Evolutionary conservation across 2,329 filamentous ascomycete genomes (phyloP).

Genomic region (Xylaria sp.): DNA sequence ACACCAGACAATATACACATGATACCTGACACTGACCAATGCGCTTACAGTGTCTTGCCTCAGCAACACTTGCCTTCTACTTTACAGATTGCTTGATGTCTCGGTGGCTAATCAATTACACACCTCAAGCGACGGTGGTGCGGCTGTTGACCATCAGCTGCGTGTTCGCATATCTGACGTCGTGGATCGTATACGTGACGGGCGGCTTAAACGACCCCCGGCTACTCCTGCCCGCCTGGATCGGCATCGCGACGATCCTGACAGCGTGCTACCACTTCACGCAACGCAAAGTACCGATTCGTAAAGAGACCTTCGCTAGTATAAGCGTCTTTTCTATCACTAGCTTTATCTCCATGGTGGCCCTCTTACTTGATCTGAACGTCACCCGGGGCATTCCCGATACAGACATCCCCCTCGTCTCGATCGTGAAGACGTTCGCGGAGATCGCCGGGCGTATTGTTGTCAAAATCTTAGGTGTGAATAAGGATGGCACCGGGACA

Average conservation of each 20-base stretch:
- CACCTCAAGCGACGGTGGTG: conserved; percentile 78
- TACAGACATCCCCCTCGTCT: conserved; percentile 43
- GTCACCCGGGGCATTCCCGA: conserved; percentile 65
- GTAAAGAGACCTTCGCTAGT: conserved; percentile 79
- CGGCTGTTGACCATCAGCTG: conserved; percentile 77
- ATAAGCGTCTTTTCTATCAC: conserved; percentile 78
- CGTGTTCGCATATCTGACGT: conserved; percentile 76
- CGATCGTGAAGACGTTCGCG: conserved; percentile 30
- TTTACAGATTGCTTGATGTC: conserved; percentile 88
- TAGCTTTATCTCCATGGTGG: conserved; percentile 77
- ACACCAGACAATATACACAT: not conserved
- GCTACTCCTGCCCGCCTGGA: conserved; percentile 77
- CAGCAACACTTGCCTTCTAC: conserved; percentile 80
- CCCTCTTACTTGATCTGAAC: conserved; percentile 71
- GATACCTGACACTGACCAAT: not conserved
- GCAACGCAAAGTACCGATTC: conserved; percentile 79
- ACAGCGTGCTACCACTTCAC: conserved; percentile 78
- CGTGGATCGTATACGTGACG: conserved; percentile 71
- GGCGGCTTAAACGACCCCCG: conserved; percentile 74
- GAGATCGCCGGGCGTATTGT: conserved; percentile 32
- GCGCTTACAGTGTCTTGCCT: conserved; percentile 68
- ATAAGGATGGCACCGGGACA: conserved; percentile 25
- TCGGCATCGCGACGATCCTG: conserved; percentile 75
- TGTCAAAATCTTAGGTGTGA: conserved; percentile 39
- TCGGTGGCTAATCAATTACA: conserved; percentile 84